These are phyloP conservation scores for Circinella umbellata DNA, from an alignment of 371 early-diverging fungal genomes.

Conservation along the genomic window DNA sequence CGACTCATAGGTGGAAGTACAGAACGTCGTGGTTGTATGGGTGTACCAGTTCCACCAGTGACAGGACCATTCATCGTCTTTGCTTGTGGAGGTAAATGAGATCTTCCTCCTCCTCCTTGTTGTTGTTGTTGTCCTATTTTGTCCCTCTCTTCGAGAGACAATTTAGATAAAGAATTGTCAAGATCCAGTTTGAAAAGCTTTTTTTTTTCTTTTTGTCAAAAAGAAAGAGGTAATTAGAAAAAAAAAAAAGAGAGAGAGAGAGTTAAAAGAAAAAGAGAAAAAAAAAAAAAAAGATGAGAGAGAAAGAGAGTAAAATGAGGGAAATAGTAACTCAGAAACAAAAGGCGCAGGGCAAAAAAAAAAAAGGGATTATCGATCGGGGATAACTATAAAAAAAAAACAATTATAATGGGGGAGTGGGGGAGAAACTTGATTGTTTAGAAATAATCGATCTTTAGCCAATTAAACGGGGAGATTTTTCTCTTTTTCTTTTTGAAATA, in stretches of 20 bases:
- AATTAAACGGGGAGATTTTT: no score
- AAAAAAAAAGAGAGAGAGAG: neutral
- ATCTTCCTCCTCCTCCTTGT: constrained; percentile 1
- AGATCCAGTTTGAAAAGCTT: constrained; percentile 31
- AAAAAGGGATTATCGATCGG: no score
- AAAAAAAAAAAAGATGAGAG: neutral
- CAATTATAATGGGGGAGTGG: no score
- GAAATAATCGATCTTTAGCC: no score
- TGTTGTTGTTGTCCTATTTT: constrained; percentile 15
- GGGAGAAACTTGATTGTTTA: no score
- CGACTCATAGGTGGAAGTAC: constrained; percentile 53
- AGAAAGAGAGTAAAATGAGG: no score
- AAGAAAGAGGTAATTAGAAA: neutral
- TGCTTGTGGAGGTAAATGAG: neutral
- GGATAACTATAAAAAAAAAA: no score
- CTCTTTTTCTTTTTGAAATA: no score
- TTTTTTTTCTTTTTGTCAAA: neutral
- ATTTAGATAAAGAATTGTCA: constrained; percentile 30
- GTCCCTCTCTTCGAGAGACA: constrained; percentile 34
- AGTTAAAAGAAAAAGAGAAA: neutral
- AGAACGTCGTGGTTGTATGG: constrained; percentile 27
- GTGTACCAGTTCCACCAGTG: neutral
- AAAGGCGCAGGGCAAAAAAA: neutral
- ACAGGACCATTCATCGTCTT: neutral
- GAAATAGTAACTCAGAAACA: neutral